These are phyloP conservation scores for Rhizopogon vulgaris DNA, from an alignment of 768 basidiomycete species.

Conservation along the genomic window DNA sequence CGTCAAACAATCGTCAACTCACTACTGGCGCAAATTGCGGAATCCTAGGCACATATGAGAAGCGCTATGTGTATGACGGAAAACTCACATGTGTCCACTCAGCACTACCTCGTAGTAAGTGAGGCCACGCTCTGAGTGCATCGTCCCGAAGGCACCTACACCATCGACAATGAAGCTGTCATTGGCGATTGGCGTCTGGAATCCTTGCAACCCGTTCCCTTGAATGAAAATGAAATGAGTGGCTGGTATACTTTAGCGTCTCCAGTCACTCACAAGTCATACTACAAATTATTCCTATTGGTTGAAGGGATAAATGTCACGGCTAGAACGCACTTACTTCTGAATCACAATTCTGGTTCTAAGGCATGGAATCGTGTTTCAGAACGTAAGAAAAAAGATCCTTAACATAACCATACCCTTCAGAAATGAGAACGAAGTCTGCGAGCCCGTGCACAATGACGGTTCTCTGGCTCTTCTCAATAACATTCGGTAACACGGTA, in stretches of 20 bases:
- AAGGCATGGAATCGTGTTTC: not conserved
- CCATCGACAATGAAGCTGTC: conserved; percentile 71
- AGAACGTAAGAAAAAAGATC: not conserved
- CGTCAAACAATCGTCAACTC: conserved; percentile 15
- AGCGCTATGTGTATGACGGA: no score
- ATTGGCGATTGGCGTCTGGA: conserved; percentile 58
- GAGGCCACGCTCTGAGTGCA: conserved; percentile 62
- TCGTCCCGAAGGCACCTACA: conserved; percentile 58
- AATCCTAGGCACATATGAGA: conserved; percentile 16
- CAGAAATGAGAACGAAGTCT: conserved; percentile 68
- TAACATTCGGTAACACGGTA: conserved; percentile 65
- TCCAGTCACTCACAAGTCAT: not conserved
- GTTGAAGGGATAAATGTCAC: not conserved
- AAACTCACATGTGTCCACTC: conserved; percentile 58
- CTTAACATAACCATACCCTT: conserved; percentile 41
- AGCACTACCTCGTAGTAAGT: conserved; percentile 62
- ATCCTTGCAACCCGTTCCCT: conserved; percentile 44
- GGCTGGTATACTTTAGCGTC: not conserved
- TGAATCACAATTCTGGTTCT: conserved; percentile 43
- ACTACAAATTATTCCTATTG: not conserved
- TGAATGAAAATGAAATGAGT: not conserved
- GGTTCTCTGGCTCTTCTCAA: conserved; percentile 63
- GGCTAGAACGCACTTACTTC: not conserved
- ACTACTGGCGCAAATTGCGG: conserved; percentile 63
- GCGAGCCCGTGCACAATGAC: conserved; percentile 71